Base-by-base conservation (phyloP, 805 yeast species). In the Hagleromyces aurorensis region DNA sequence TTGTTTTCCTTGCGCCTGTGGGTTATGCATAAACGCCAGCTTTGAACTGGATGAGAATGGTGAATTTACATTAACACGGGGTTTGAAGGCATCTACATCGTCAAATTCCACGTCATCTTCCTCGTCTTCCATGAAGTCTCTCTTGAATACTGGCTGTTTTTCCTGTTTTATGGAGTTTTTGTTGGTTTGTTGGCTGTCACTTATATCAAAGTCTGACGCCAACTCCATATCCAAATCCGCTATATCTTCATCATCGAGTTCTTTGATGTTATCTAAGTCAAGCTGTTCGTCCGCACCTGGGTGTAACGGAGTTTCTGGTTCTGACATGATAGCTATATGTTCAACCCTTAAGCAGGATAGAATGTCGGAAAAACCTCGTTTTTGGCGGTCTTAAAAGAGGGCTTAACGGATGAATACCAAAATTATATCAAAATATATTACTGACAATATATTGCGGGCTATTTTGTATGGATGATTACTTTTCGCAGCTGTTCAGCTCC, bases 231-330 rank as follows among this genome's bases (percentile, higher is more conserved):
- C 45, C 13, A 53, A 36, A 21, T 47, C 59, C 17, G 37, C 40
- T 4, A 53, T 43, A 21, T 52, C 57, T 12, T 39, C 30, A 7
- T 45, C 52, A 30, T 50, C 50, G 16, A 53, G 24, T 30, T 51
- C 55, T 11, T 44, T 36, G 4, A 53, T 25, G 15, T 36, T 38
- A 30, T 44, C 36, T 14, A 49, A 32, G 27, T 48, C 42, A 8
- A 46, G 22, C 18, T 41, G 43, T 25, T 50, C 49, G 27, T 53
- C 37, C 5, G 59, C 48, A 18, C 38, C 40, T 6, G 52, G 46
- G 34, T 53, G 59, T 15, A 43, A 25, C 3, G 59, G 59, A 5
- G 59, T 53, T 5, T 33, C 40, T 4, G 59, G 59, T 22, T 46
- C 44, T 17, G 48, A 38, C 48, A 43, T 44, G 6, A 9, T 16